Base-by-base conservation (phyloP, 2,329 filamentous ascomycete species). In the Ophiocordyceps australis region DNA sequence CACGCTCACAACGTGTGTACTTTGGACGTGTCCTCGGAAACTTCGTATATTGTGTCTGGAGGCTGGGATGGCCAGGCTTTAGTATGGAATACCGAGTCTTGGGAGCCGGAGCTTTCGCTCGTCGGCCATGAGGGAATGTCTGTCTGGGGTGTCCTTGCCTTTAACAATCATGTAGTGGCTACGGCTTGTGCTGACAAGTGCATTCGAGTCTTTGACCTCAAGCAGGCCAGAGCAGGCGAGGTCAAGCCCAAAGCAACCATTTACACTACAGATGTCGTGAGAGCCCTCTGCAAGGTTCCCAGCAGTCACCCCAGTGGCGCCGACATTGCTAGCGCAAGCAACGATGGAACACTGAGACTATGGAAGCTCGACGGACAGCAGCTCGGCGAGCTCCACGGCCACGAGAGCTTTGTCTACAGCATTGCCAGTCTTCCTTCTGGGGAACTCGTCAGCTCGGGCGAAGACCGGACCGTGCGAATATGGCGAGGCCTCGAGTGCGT, bases 371-470 rank as follows among this genome's bases (percentile, higher is more conserved):
- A 76, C 27, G 89, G 89, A 0, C 60, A 74, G 25, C 65, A 80
- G 30, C 59, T 93, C 9, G 75, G 65, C 8, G 74, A 85, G 46
- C 59, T 98, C 4, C 67, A 74, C 31, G 89, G 86, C 1, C 91
- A 98, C 41, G 83, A 92, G 30, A 91, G 76, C 43, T 98, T 93
- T 46, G 89, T 98, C 30, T 98, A 98, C 50, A 77, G 79, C 6
- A 55, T 98, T 10, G 64, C 77, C 2, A 63, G 67, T 14, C 55
- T 92, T 8, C 79, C 86, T 0, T 74, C 77, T 0, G 86, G 86
- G 5, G 83, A 94, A 43, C 59, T 98, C 17, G 77, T 91, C 25
- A 95, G 86, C 47, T 73, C 82, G 3, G 83, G 83, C 12, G 89
- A 98, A 50, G 89, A 98, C 50, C 70, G 89, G n/a, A 94, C 89